phyloP scores from a whole-genome alignment of 164 flowering plant species.

The Houttuynia cordata region DNA sequence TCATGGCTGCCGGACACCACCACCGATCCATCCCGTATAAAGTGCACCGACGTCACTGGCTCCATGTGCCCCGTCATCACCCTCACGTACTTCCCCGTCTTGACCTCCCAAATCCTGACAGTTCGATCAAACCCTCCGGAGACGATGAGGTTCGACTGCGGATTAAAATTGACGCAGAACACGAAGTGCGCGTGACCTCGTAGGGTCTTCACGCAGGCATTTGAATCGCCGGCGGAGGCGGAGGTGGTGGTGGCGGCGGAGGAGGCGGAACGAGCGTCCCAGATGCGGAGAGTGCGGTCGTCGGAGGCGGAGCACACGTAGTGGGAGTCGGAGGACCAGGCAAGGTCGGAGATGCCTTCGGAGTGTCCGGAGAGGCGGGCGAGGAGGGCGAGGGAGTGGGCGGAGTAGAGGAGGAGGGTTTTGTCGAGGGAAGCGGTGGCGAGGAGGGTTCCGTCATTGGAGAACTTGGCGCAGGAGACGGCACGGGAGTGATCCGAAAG shows the following conservation, averaged over 20 bases:
- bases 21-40: conserved; percentile 73
- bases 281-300: too few species aligned
- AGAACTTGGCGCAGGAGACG: conserved; percentile 83
- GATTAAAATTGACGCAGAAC: conserved; percentile 88
- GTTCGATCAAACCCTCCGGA: conserved; percentile 89
- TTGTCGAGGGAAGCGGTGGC: conserved; percentile 96
- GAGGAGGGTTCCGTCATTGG: conserved; percentile 71
- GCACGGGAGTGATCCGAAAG: conserved; percentile 55
- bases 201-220: conserved; percentile 65
- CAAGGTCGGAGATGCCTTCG: conserved; percentile 75
- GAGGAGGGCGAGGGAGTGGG: too few species aligned
- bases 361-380: conserved; percentile 70
- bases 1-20: conserved; percentile 86
- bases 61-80: conserved; percentile 45
- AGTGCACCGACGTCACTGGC: conserved; percentile 79
- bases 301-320: conserved; percentile 96
- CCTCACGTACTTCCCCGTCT: conserved; percentile 51
- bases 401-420: too few species aligned
- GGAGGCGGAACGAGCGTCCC: too few species aligned
- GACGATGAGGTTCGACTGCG: conserved; percentile 66
- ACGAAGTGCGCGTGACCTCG: conserved; percentile 70
- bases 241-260: too few species aligned
- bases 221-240: neutral
- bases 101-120: conserved; percentile 81
- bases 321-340: conserved; percentile 94